phyloP scores from a whole-genome alignment of 139 green algal genomes.

The Chlamydomonas eustigma region DNA sequence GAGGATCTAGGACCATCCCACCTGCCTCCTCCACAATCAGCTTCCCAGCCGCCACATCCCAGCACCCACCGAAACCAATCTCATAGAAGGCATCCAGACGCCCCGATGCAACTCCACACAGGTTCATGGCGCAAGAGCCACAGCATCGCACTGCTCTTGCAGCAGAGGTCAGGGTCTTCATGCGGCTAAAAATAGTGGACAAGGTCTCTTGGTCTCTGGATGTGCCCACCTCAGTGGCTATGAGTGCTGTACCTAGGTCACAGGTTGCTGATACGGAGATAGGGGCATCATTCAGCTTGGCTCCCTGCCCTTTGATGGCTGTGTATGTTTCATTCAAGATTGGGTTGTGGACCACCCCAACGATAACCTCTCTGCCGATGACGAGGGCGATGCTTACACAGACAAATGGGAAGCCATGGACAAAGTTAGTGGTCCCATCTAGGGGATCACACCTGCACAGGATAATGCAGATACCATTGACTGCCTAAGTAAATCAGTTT shows the following conservation, averaged over 20 bases:
- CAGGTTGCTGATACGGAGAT: conserved; percentile 52
- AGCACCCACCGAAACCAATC: conserved; percentile 88
- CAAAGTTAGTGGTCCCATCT: conserved; percentile 98
- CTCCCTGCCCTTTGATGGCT: conserved; percentile 58
- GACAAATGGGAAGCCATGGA: conserved; percentile 92
- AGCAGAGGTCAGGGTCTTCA: conserved; percentile 7
- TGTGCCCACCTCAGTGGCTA: conserved; percentile 80
- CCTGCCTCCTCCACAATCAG: conserved; percentile 68
- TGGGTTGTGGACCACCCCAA: conserved; percentile 95
- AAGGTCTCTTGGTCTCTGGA: conserved; percentile 63
- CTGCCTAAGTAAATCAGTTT: neutral
- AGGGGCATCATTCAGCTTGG: conserved; percentile 67
- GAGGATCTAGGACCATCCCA: conserved; percentile 75
- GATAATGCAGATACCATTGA: conserved; percentile 15
- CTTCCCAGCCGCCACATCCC: conserved; percentile 61
- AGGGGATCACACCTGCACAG: conserved; percentile 47
- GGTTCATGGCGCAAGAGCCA: conserved; percentile 89
- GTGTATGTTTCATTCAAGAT: conserved; percentile 82
- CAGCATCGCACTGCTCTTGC: conserved; percentile 65
- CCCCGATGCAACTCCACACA: conserved; percentile 75
- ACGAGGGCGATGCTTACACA: conserved; percentile 85
- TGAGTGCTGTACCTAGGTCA: conserved; percentile 62
- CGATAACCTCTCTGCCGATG: conserved; percentile 42
- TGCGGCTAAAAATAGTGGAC: neutral
- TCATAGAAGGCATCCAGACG: conserved; percentile 93